phyloP scores from a whole-genome alignment of 352 stramenopile species.

The Globisporangium echinulatum region DNA sequence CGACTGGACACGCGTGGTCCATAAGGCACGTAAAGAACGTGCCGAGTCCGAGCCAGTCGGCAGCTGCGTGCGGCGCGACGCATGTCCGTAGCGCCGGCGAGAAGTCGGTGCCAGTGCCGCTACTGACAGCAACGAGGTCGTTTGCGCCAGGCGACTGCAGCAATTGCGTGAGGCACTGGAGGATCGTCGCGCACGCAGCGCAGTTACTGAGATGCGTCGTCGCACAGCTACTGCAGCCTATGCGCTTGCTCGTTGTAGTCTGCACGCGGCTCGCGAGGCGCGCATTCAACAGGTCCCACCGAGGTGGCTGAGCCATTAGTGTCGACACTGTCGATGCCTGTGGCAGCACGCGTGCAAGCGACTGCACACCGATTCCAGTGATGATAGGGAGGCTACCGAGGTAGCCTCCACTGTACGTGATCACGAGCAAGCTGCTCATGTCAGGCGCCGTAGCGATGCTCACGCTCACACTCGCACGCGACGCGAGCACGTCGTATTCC shows the following conservation, averaged over 20 bases:
- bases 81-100: slow-evolving; percentile 2
- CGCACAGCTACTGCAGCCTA: not conserved
- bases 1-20: slow-evolving; percentile 6
- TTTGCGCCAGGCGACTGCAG: not conserved
- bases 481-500: slow-evolving; percentile 1
- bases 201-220: not conserved
- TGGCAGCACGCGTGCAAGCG: not conserved
- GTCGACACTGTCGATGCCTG: not conserved
- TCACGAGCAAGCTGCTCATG: not conserved
- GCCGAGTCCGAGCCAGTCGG: not conserved
- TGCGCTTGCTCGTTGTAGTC: not conserved
- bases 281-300: slow-evolving; percentile 1
- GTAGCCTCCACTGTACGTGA: slow-evolving; percentile 9
- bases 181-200: not conserved
- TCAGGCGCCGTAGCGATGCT: too few relatives aligned
- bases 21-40: slow-evolving; percentile 10
- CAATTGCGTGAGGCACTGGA: slow-evolving; percentile 5
- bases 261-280: not conserved
- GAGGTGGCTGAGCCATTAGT: not conserved
- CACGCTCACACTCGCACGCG: slow-evolving; percentile 1
- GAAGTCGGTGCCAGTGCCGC: slow-evolving; percentile 5
- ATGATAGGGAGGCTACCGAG: slow-evolving; percentile 4
- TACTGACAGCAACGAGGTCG: slow-evolving; percentile 1
- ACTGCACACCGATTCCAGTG: not conserved
- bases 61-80: not conserved